A percentile compares a stretch with the other conserved stretches of the same genome.
Evolutionary conservation across 306 rosid species (phyloP).

Genomic region (Mimosa bimucronata): DNA sequence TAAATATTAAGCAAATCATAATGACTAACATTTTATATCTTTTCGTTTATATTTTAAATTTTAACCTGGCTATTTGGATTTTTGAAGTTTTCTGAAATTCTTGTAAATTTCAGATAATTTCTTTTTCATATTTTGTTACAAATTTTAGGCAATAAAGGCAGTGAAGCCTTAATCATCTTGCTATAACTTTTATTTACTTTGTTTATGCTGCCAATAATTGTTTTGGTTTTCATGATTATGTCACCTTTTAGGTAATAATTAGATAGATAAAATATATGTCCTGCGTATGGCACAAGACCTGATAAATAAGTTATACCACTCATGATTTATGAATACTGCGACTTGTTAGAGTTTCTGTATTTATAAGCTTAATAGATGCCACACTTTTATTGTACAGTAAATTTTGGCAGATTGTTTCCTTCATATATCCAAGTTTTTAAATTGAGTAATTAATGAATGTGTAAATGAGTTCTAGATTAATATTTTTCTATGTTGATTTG

Average conservation of each 20-base stretch:
- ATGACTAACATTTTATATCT: not conserved
- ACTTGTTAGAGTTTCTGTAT: not conserved
- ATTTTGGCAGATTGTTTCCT: too few species aligned
- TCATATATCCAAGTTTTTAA: slow-evolving; percentile 17
- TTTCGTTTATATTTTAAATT: slow-evolving; percentile 9
- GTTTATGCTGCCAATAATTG: not conserved
- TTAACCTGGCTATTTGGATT: slow-evolving; percentile 8
- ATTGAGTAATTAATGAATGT: slow-evolving; percentile 15
- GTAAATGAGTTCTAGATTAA: slow-evolving; percentile 9
- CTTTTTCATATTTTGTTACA: not conserved
- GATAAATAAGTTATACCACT: not conserved
- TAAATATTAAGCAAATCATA: not conserved
- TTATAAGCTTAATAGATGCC: slow-evolving; percentile 13
- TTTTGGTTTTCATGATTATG: not conserved
- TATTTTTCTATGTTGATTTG: slow-evolving; percentile 36
- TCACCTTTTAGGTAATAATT: not conserved
- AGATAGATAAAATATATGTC: slow-evolving; percentile 5
- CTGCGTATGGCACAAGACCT: not conserved
- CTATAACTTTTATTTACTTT: slow-evolving; percentile 18
- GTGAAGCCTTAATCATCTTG: slow-evolving; percentile 21
- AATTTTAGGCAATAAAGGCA: slow-evolving; percentile 16
- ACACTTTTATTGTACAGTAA: slow-evolving; percentile 7
- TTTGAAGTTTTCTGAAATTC: slow-evolving; percentile 7
- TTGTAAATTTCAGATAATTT: not conserved
- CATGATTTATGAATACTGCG: not conserved